phyloP scores from a whole-genome alignment of 805 yeast genomes.

The Nakazawaea wickerhamii region DNA sequence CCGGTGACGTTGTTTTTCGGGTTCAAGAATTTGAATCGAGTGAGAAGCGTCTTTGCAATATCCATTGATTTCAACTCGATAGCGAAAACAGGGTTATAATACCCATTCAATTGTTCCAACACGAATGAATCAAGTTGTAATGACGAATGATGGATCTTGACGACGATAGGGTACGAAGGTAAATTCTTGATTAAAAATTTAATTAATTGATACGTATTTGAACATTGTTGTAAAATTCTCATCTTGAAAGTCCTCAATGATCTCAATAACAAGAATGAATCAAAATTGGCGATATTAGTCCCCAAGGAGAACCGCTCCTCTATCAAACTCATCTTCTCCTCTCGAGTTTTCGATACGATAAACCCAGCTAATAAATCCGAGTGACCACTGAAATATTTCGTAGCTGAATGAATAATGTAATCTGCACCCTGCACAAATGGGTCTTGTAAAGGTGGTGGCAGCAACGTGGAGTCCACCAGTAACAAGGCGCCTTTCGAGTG shows the following conservation, averaged over 20 bases:
- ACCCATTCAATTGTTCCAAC: slow-evolving; percentile 35
- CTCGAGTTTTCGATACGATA: slow-evolving; percentile 34
- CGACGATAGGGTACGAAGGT: slow-evolving; percentile 28
- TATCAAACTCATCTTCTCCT: slow-evolving; percentile 29
- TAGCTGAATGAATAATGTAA: slow-evolving; percentile 48
- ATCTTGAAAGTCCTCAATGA: slow-evolving; percentile 47
- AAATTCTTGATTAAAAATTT: slow-evolving; percentile 31
- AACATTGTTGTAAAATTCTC: slow-evolving; percentile 42
- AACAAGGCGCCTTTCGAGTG: slow-evolving; percentile 38
- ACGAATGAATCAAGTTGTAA: slow-evolving; percentile 37
- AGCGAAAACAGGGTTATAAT: slow-evolving; percentile 43
- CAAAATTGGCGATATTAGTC: slow-evolving; percentile 47
- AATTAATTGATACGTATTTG: slow-evolving; percentile 37
- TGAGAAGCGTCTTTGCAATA: slow-evolving; percentile 35
- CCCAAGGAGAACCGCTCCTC: slow-evolving; percentile 41
- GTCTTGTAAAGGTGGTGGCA: slow-evolving; percentile 51
- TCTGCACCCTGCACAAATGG: slow-evolving; percentile 50
- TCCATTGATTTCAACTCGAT: slow-evolving; percentile 31
- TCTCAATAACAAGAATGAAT: slow-evolving; percentile 40
- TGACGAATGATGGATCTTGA: slow-evolving; percentile 40
- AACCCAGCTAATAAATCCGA: slow-evolving; percentile 50
- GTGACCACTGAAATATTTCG: slow-evolving; percentile 53
- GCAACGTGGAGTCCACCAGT: slow-evolving; percentile 49
- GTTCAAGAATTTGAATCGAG: slow-evolving; percentile 41
- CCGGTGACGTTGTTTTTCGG: slow-evolving; percentile 42